A percentile compares a stretch with the other conserved stretches of the same genome.
Conservation (phyloP, 1,284 basidiomycete species). For the Ceratobasidium sp. region DNA sequence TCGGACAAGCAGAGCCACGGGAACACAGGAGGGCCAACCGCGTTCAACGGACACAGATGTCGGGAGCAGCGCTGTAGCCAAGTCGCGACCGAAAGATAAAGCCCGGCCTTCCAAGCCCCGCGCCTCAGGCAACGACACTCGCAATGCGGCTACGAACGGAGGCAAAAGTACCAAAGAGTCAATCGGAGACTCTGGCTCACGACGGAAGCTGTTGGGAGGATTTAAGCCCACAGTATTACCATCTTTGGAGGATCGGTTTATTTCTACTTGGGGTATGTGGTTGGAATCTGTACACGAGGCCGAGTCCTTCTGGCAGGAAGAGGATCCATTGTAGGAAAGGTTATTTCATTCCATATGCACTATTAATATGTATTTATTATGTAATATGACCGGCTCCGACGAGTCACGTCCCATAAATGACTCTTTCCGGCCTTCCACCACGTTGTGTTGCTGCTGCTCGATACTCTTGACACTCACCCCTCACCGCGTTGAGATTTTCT, state of each 20-base stretch:
- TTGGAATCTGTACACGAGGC: slow-evolving; percentile 24
- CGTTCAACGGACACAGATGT: neutral
- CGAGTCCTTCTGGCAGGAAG: slow-evolving; percentile 27
- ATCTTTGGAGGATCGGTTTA: neutral
- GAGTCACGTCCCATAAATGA: slow-evolving; percentile 24
- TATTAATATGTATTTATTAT: slow-evolving; percentile 34
- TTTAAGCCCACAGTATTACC: slow-evolving; percentile 23
- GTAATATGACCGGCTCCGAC: slow-evolving; percentile 32
- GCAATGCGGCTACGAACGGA: neutral
- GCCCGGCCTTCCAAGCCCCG: neutral
- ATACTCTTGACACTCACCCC: neutral
- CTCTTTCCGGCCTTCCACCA: slow-evolving; percentile 27
- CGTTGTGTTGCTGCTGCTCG: neutral
- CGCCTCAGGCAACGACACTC: neutral
- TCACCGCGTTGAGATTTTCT: too few species aligned
- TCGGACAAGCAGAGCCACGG: neutral
- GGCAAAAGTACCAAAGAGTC: neutral
- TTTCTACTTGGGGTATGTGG: slow-evolving; percentile 42
- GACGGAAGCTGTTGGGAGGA: slow-evolving; percentile 22
- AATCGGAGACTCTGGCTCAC: neutral
- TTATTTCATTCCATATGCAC: slow-evolving; percentile 26
- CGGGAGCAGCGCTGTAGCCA: neutral
- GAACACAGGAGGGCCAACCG: neutral
- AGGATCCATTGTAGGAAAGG: slow-evolving; percentile 11
- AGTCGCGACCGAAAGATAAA: neutral